Evolutionary conservation across 805 yeast genomes (phyloP).

Genomic region (Pichia thaimueangensis): DNA sequence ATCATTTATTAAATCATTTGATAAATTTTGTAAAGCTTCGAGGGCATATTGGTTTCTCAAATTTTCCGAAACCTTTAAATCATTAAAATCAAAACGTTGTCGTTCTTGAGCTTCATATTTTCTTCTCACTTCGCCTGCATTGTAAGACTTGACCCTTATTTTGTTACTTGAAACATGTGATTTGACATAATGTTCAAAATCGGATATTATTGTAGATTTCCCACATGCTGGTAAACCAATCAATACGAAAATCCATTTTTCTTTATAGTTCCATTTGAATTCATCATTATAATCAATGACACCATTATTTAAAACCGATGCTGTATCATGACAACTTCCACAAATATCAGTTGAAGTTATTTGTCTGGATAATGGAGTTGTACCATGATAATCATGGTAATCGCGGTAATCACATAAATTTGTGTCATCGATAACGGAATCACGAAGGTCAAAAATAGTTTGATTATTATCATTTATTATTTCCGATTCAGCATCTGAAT

Average conservation of each 20-base stretch:
- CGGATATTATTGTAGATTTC: conserved; percentile 46
- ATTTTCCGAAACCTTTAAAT: conserved; percentile 39
- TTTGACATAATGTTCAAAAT: conserved; percentile 22
- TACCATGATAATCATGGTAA: too few species aligned
- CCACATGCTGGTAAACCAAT: conserved; percentile 97
- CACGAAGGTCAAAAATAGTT: too few species aligned
- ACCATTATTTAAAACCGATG: not conserved
- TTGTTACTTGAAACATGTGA: conserved; percentile 11
- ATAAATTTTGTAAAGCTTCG: conserved; percentile 77
- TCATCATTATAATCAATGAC: conserved; percentile 6
- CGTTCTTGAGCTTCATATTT: conserved; percentile 23
- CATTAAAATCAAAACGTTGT: conserved; percentile 24
- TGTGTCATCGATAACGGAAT: too few species aligned
- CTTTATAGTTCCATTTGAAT: conserved; percentile 8
- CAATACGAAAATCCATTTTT: conserved; percentile 29
- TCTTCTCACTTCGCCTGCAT: conserved; percentile 49
- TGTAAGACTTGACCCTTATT: conserved; percentile 32
- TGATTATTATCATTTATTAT: conserved; percentile 8
- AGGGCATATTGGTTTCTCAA: conserved; percentile 90
- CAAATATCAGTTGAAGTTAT: conserved; percentile 3
- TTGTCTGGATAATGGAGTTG: not conserved
- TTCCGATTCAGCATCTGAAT: conserved; percentile 12
- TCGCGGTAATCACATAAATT: too few species aligned
- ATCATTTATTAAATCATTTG: conserved; percentile 66
- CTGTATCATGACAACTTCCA: not conserved